Evolutionary conservation across 2,329 filamentous ascomycete genomes (phyloP).

Genomic region (Ophiostoma tasmaniense): DNA sequence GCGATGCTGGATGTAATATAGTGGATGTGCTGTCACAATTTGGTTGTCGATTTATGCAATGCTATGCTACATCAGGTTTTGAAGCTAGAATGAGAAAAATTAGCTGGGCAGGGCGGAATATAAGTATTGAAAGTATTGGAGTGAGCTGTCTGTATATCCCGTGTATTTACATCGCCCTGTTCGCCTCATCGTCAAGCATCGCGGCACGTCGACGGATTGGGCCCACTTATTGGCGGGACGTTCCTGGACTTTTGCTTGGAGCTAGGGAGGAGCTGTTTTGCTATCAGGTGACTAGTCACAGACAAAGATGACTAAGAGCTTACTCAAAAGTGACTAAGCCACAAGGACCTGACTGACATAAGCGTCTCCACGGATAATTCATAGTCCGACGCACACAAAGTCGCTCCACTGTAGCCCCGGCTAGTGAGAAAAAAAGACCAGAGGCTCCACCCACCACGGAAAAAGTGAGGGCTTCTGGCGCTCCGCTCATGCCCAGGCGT

Average conservation of each 20-base stretch:
- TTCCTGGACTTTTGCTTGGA: background rate
- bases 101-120: background rate
- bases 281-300: background rate
- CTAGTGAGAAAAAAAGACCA: background rate
- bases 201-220: background rate
- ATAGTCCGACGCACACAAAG: slow-evolving; percentile 21
- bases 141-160: background rate
- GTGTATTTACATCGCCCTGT: background rate
- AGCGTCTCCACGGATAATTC: slow-evolving; percentile 11
- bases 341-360: background rate
- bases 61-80: background rate
- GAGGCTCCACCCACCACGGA: slow-evolving; percentile 9
- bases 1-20: background rate
- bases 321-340: background rate
- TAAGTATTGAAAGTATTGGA: background rate
- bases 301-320: background rate
- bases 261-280: background rate
- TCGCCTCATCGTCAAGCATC: background rate
- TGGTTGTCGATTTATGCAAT: background rate
- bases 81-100: background rate
- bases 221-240: background rate
- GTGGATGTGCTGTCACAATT: background rate
- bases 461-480: slow-evolving; percentile 13
- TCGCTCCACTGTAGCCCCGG: background rate
- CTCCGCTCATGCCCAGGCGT: slow-evolving; percentile 4